Percentiles rank a stretch among this genome's conserved stretches.
phyloP scores from a whole-genome alignment of 2,329 filamentous ascomycete species.

The Shiraia sp. region DNA sequence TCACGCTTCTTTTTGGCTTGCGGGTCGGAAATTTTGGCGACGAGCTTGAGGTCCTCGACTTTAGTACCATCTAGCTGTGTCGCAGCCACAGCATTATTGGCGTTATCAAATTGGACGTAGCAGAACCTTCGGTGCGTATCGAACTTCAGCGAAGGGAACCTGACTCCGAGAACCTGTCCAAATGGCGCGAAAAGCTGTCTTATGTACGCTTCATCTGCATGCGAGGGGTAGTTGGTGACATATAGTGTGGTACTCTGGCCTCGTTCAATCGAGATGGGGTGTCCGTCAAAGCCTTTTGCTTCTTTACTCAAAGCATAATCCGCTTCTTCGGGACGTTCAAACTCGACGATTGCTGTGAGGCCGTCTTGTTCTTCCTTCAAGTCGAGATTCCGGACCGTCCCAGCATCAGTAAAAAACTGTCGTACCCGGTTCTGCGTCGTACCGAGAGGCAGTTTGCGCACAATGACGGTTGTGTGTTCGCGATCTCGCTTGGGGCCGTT shows the following conservation, averaged over 20 bases:
- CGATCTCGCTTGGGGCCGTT: constrained; percentile 73
- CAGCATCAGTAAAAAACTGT: constrained; percentile 91
- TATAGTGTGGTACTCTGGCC: constrained; percentile 82
- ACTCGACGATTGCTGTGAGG: constrained; percentile 79
- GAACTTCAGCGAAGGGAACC: constrained; percentile 88
- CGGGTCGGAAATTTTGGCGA: constrained; percentile 85
- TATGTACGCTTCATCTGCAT: constrained; percentile 72
- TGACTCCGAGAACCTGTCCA: constrained; percentile 81
- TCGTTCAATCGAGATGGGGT: constrained; percentile 72
- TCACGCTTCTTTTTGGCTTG: constrained; percentile 74
- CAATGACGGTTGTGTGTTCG: constrained; percentile 84
- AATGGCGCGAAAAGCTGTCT: constrained; percentile 67
- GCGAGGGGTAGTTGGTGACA: constrained; percentile 85
- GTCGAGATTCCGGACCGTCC: constrained; percentile 77
- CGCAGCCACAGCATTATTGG: constrained; percentile 53
- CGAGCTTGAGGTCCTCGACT: constrained; percentile 69
- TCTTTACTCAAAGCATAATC: constrained; percentile 79
- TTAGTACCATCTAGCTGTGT: constrained; percentile 72
- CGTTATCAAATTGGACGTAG: constrained; percentile 84
- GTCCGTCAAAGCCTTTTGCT: constrained; percentile 75
- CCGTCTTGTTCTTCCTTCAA: constrained; percentile 66
- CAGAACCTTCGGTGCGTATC: constrained; percentile 91
- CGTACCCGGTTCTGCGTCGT: constrained; percentile 73
- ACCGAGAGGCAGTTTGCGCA: constrained; percentile 73
- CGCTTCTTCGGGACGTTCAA: constrained; percentile 78